Evolutionary conservation across 202 grass and related monocot genomes (phyloP), one percentile per base, ranked within the genome.

Genomic region (Sporobolus alterniflorus): DNA sequence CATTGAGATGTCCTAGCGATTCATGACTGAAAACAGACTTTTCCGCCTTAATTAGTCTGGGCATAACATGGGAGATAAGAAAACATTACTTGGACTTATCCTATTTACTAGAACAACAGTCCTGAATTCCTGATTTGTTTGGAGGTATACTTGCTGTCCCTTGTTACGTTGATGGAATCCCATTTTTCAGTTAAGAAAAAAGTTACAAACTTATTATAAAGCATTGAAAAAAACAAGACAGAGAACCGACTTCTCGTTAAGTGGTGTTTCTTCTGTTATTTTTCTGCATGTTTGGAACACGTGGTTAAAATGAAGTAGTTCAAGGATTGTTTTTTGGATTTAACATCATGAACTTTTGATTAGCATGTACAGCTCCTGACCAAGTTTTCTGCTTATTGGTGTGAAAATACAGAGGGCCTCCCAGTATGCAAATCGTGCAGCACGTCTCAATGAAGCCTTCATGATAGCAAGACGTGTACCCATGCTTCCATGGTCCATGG

Each of bases 391-490:
- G 9, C 69, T 77, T 63, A 24, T 57, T 68, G 34, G 5, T 80
- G 52, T 76, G 20, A 57, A 64, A 65, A 68, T 76, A 42, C 93
- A 99, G 96, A 99, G 80, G 80, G 42, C 71, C 46, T 81, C 91
- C 60, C 91, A 96, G 75, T 85, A 88, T 61, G 94, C 90, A 49
- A 71, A 81, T 17, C 89, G 75, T 3, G 77, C 93, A 26, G 65
- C 89, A 5, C 91, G 87, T 78, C 83, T 94, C 60, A 96, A 92
- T 11, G 93, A 96, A 83, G 96, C 93, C 75, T 90, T 96, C 77
- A 84, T 92, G 14, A 74, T 92, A 48, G 85, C 86, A 40, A 96
- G 67, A 68, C 93, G 85, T 24, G 85, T 87, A 69, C 88, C 93
- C 24, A 43, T 85, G 75, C 79, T 89, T 63, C 85, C 89, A 24